Conservation (phyloP, 163 green algal species). For the Chloromonas sp. region DNA sequence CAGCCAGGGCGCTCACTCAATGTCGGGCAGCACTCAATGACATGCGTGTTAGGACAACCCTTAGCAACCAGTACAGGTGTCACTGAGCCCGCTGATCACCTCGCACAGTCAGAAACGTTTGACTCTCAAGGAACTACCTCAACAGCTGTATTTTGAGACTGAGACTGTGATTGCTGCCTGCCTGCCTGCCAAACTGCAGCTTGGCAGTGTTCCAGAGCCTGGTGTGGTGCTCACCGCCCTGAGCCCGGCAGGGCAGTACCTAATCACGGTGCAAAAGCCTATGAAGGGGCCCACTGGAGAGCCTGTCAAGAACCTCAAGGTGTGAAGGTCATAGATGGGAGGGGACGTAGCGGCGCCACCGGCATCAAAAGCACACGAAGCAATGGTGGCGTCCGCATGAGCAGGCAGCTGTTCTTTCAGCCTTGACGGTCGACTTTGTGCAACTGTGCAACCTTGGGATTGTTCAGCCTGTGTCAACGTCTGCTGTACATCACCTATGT, state of each 20-base stretch:
- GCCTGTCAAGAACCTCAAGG: conserved; percentile 31
- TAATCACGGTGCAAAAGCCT: conserved; percentile 26
- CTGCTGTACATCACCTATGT: background rate
- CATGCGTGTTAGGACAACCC: too few relatives aligned
- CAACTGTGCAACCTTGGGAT: too few relatives aligned
- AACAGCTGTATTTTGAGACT: too few relatives aligned
- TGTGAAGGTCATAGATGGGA: background rate
- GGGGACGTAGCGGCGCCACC: background rate
- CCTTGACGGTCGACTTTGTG: too few relatives aligned
- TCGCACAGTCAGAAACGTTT: too few relatives aligned
- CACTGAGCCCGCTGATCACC: too few relatives aligned
- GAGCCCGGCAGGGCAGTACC: conserved; percentile 14
- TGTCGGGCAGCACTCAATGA: too few relatives aligned
- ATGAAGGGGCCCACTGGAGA: conserved; percentile 22
- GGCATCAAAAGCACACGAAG: background rate
- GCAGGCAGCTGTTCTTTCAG: background rate
- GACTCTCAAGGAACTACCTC: too few relatives aligned
- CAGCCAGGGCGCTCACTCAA: too few relatives aligned
- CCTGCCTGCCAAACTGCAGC: background rate
- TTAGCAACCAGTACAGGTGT: too few relatives aligned
- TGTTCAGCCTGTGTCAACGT: too few relatives aligned
- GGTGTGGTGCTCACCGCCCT: conserved; percentile 22
- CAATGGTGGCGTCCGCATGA: background rate
- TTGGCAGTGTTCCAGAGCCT: conserved; percentile 6
- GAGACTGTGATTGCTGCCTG: background rate